Base-by-base conservation (phyloP, 495 filamentous ascomycete species). In the Penicillium malachiteum region DNA sequence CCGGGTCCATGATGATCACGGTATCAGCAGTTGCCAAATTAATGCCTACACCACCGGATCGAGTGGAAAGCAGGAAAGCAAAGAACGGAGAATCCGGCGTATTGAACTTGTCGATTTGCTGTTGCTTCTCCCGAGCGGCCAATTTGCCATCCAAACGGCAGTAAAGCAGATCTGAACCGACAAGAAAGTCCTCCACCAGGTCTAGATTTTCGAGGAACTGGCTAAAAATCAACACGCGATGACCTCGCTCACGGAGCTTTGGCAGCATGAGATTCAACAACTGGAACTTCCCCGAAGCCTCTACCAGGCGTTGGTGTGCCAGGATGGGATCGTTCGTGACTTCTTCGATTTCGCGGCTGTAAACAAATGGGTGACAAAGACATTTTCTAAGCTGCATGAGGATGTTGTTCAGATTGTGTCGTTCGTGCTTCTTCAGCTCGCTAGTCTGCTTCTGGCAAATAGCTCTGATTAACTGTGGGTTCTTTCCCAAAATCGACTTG, bases 11-110 rank as follows among this genome's bases (percentile, higher is more conserved):
- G 46, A 99, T 96, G 50, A 99, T 97, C 57, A 99, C 94, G 0
- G 95, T 99, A 63, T 99, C 94, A 3, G 94, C 94, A 31, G 91
- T 96, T 0, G 95, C 94, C 44, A 99, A 82, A 64, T 99, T 99
- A 75, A 99, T 99, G 13, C 94, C 94, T 2, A 97, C 93, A 48
- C 94, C 94, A 37, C 94, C 94, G 6, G 94, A 92, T 56, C 94
- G 86, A 13, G 94, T 99, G 0, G 92, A 96, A 0, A 99, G 80
- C 17, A 97, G 73, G 71, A 99, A 97, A 0, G 86, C 90, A 63
- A 97, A 97, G 8, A 90, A 74, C 2, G 83, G 75, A 1, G 92
- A 96, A 40, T 87, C 77, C 0, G 90, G 87, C 3, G 86, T 90
- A 68, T 99, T 99, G 74, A 89, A 99, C 10, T 84, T 81, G 69